A percentile compares a stretch with the other conserved stretches of the same genome.
These are phyloP conservation scores for Quercus dentata DNA, from an alignment of 306 rosid genomes.

Conservation along the genomic window DNA sequence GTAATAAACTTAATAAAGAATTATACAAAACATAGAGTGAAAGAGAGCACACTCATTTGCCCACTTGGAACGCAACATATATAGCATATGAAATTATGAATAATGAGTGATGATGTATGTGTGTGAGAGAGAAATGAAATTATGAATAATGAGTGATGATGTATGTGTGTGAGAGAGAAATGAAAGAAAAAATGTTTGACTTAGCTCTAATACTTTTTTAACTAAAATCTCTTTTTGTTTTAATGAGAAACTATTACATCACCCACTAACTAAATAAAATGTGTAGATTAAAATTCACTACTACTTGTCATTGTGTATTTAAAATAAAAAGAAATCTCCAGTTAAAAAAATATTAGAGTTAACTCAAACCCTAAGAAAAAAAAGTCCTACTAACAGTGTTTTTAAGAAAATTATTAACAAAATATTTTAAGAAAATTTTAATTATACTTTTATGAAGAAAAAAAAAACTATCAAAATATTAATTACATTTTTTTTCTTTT, in stretches of 20 bases:
- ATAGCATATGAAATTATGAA: background rate
- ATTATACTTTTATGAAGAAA: too few species aligned
- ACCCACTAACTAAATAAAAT: too few species aligned
- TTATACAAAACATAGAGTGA: background rate
- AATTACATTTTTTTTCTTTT: too few species aligned
- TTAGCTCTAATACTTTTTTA: too few species aligned
- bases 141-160: background rate
- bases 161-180: background rate
- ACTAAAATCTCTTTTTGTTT: too few species aligned
- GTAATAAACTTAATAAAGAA: background rate
- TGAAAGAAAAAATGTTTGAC: background rate
- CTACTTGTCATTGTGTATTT: too few species aligned
- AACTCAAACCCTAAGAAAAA: background rate
- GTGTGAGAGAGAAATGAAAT: background rate
- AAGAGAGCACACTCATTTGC: slow-evolving; percentile 24
- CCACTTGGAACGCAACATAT: slow-evolving; percentile 16
- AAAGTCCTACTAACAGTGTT: fast-evolving
- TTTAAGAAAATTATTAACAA: too few species aligned
- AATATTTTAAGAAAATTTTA: too few species aligned
- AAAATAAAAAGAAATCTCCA: fast-evolving
- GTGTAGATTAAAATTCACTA: fast-evolving
- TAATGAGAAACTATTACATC: too few species aligned
- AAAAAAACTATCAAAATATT: too few species aligned
- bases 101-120: too few species aligned
- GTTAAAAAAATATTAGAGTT: too few species aligned